Evolutionary conservation across 306 rosid genomes (phyloP), one percentile per base, ranked within the genome.

Genomic region (Pachyrhizus erosus): DNA sequence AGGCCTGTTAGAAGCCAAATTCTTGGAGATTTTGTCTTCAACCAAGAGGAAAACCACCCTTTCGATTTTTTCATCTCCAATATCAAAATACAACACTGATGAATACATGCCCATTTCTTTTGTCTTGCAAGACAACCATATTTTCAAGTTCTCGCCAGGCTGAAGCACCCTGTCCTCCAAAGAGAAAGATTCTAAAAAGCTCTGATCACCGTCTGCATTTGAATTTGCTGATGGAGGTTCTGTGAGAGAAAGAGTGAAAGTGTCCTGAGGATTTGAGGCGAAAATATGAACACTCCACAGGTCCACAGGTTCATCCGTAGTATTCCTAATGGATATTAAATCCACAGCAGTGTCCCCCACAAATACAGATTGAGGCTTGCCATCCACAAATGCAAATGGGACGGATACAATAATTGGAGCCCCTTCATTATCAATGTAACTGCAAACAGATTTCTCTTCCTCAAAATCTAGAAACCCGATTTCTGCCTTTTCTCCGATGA

Each of bases 111-210:
- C 97, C 68, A 91, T 87, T 21, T 88, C 90, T 87, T 96, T 91
- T 29, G 99, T 89, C 78, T 90, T 91, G 91, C 99, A 96, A 68
- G 98, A 96, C 52, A 96, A 2, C 99, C 99, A 93, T 64, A 96
- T 21, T 7, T 80, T 91, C 82, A 93, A 83, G 37, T 79, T 76
- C 67, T 96, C 97, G 4, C 86, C 81, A 3, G 98, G 96, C 83
- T 89, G 98, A 77, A 96, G 91, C 87, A 89, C 61, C 89, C 98
- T 89, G 83, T 93, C 98, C 57, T 93, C 98, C 84, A 96, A 82
- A 12, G 91, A 21, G 78, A 57, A 73, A 57, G 88, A 89, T 78
- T 93, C 99, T 8, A 93, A 40, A 80, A 84, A 92, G 76, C 81
- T 86, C 69, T 65, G 21, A 46, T 66, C 13, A 42, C 73, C 24